These are phyloP conservation scores for Actinomortierella wolfii DNA, from an alignment of 371 early-diverging fungal genomes.

Conservation along the genomic window DNA sequence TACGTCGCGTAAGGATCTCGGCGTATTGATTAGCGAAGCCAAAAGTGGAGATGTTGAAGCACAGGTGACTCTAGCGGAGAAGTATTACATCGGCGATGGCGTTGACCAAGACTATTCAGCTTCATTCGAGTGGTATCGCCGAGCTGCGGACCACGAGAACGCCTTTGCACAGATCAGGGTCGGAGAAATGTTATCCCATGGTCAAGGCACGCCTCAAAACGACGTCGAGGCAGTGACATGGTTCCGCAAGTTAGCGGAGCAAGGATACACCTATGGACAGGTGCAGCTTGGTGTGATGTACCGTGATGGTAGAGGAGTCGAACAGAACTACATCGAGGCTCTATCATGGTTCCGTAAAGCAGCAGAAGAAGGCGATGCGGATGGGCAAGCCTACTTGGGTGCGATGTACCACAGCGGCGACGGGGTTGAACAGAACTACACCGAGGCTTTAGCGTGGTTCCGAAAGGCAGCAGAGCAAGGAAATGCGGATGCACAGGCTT, in stretches of 20 bases:
- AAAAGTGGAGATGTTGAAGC: too few species aligned
- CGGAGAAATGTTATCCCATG: conserved; percentile 85
- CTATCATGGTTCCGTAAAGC: conserved; percentile 77
- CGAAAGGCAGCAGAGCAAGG: conserved; percentile 71
- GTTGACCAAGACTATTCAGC: too few species aligned
- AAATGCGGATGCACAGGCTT: conserved; percentile 80
- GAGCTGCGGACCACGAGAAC: conserved; percentile 65
- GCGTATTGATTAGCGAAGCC: too few species aligned
- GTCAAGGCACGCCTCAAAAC: conserved; percentile 72
- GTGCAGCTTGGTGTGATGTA: conserved; percentile 77
- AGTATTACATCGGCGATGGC: too few species aligned
- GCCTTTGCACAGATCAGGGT: conserved; percentile 82
- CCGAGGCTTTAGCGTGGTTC: conserved; percentile 78
- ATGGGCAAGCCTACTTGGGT: too few species aligned
- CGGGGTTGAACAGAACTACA: conserved; percentile 68
- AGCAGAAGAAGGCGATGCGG: conserved; percentile 64
- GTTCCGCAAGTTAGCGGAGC: conserved; percentile 72
- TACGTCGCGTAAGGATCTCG: too few species aligned
- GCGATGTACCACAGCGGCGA: conserved; percentile 88
- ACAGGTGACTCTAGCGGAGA: too few species aligned
- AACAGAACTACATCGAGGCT: too few species aligned
- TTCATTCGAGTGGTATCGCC: conserved; percentile 74
- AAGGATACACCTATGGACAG: conserved; percentile 84
- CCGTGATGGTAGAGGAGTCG: too few species aligned
- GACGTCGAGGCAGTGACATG: conserved; percentile 68